These are phyloP conservation scores for Berkeleyomyces basicola DNA, from an alignment of 2,329 filamentous ascomycete species.

Conservation along the genomic window DNA sequence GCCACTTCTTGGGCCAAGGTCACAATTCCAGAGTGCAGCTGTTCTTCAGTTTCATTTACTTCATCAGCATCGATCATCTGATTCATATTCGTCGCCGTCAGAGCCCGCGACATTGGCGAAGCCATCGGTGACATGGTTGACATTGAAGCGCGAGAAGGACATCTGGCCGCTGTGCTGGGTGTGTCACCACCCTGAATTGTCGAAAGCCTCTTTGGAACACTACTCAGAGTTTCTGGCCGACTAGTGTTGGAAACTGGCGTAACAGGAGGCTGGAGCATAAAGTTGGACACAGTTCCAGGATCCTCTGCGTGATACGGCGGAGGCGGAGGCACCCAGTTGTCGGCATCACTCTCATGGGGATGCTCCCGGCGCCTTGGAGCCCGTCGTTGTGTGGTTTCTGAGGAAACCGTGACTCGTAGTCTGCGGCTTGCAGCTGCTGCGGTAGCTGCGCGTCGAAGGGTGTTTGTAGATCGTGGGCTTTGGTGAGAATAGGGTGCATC, in stretches of 20 bases:
- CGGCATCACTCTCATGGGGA: constrained; percentile 73
- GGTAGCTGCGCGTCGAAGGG: constrained; percentile 55
- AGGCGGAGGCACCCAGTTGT: constrained; percentile 76
- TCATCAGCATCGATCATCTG: background rate
- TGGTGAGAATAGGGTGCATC: constrained; percentile 60
- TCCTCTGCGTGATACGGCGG: constrained; percentile 60
- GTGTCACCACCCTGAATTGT: background rate
- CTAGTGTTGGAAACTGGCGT: constrained; percentile 20
- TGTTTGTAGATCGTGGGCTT: constrained; percentile 52
- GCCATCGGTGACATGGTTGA: constrained; percentile 1
- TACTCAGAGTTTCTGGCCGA: background rate
- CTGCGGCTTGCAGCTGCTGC: constrained; percentile 60
- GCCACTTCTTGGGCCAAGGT: background rate
- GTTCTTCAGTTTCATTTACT: background rate
- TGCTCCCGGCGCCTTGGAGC: constrained; percentile 55
- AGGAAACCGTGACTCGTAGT: constrained; percentile 37
- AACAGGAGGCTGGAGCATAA: constrained; percentile 34
- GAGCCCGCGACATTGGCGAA: background rate
- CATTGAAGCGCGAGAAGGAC: background rate
- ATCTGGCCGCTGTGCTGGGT: background rate
- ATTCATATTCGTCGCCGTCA: background rate
- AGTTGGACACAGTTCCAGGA: constrained; percentile 37
- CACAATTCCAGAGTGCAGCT: background rate
- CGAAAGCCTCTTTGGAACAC: background rate
- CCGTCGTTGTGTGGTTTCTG: constrained; percentile 45